These are phyloP conservation scores for Malassezia sympodialis DNA, from an alignment of 1,284 basidiomycete species.

Conservation along the genomic window DNA sequence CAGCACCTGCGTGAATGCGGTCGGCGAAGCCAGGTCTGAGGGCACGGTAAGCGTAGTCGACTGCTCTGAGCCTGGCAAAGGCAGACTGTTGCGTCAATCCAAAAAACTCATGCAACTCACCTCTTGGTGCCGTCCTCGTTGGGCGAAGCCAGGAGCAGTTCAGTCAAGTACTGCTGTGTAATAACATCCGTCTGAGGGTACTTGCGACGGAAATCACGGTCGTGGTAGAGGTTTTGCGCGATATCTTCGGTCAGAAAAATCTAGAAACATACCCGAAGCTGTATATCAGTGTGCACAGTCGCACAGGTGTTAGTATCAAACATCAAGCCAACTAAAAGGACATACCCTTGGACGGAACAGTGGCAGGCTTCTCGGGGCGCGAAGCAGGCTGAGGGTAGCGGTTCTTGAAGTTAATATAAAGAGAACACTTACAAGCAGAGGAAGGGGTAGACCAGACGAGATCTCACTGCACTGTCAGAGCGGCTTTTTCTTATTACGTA, in stretches of 20 bases:
- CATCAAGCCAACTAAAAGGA: neutral
- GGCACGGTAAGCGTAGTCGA: conserved; percentile 39
- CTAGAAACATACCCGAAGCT: conserved; percentile 11
- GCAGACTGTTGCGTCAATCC: neutral
- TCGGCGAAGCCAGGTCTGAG: conserved; percentile 35
- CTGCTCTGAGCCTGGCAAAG: conserved; percentile 21
- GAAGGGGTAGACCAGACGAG: conserved; percentile 76
- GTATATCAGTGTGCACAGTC: neutral
- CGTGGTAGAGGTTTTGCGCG: conserved; percentile 60
- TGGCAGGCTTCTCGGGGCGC: conserved; percentile 70
- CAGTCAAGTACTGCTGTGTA: conserved; percentile 52
- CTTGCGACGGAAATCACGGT: conserved; percentile 80
- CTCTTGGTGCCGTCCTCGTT: conserved; percentile 50
- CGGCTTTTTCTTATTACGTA: neutral
- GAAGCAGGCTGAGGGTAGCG: conserved; percentile 78
- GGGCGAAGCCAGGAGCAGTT: conserved; percentile 71
- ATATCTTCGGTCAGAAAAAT: conserved; percentile 14
- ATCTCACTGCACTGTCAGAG: conserved; percentile 55
- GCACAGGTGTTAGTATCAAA: neutral
- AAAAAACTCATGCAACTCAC: conserved; percentile 17
- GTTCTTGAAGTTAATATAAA: conserved; percentile 51
- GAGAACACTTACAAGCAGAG: conserved; percentile 1
- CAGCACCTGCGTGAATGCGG: conserved; percentile 45
- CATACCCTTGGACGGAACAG: conserved; percentile 64
- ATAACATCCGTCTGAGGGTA: conserved; percentile 64